Evolutionary conservation across 176 grass and related monocot species (phyloP), one percentile per base, ranked within the genome.

Genomic region (Ensete glaucum): DNA sequence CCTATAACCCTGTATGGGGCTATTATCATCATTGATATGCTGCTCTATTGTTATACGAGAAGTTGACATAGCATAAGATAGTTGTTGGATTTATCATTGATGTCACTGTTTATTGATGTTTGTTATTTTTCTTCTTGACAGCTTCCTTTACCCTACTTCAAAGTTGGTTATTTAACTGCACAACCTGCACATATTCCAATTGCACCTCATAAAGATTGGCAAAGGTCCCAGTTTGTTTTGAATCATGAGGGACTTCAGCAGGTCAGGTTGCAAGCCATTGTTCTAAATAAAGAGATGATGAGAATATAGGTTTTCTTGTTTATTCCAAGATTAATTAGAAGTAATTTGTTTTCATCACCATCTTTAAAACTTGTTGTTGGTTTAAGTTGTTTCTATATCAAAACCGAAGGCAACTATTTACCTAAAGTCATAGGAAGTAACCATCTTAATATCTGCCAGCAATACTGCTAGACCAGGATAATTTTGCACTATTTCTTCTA

Each of bases 141-240:
- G 95, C 83, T 99, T 59, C 95, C 95, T 84, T 83, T 99, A 79
- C 95, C 95, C 50, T 91, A 99, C 79, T 80, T 99, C 71, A 99
- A 99, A 85, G 95, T 91, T 27, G 95, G 95, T 54, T 94, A 99
- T 72, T 85, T 94, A 62, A 88, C 86, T 78, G 88, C 95, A 76
- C 85, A 91, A 66, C 88, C 95, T 77, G 82, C 86, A 81, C 82
- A 88, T 60, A 85, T 74, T 11, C 71, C 79, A 75, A 83, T 94
- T 76, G 84, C 95, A 69, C 88, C 95, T 81, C 95, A 99, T 76
- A 94, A 82, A 79, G 88, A 94, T 68, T 99, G 95, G 95, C 82
- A 78, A 80, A 91, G 91, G 81, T 91, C 85, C 21, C 91, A 89
- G 50, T 99, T 99, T 80, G 70, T 87, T 86, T 82, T 99, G 82